Percentiles rank a stretch among this genome's conserved stretches.
phyloP scores from a whole-genome alignment of 371 early-diverging fungal genomes.

The Rhizopus arrhizus region DNA sequence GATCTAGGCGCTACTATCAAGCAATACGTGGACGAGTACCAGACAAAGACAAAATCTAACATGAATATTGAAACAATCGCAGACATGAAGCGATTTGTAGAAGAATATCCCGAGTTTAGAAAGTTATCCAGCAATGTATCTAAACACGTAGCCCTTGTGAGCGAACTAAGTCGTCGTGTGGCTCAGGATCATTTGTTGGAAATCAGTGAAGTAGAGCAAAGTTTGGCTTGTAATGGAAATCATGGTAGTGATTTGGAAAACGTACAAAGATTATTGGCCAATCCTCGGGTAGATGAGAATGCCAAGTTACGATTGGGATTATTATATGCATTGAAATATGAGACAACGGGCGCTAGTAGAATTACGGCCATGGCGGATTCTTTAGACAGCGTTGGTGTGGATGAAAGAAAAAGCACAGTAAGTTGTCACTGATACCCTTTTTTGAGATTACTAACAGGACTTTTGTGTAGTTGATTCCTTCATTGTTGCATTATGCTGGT shows the following conservation, averaged over 20 bases:
- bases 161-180: conserved; percentile 87
- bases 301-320: conserved; percentile 80
- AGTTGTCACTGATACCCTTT: conserved; percentile 17
- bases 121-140: conserved; percentile 93
- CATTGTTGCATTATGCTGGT: conserved; percentile 80
- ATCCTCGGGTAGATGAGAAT: conserved; percentile 67
- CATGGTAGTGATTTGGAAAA: conserved; percentile 79
- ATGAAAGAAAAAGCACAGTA: conserved; percentile 73
- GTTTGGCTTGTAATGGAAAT: conserved; percentile 85
- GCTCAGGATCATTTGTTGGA: conserved; percentile 73
- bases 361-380: conserved; percentile 67
- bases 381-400: conserved; percentile 69
- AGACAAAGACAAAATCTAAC: conserved; percentile 83
- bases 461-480: conserved; percentile 60
- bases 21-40: conserved; percentile 90
- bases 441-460: neutral
- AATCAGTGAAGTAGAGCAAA: conserved; percentile 93
- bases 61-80: conserved; percentile 90
- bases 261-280: conserved; percentile 70
- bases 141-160: conserved; percentile 94
- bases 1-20: conserved; percentile 94
- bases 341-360: conserved; percentile 74
- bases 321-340: conserved; percentile 90
- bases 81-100: conserved; percentile 98
- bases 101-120: conserved; percentile 96